Conservation (phyloP, 2,329 filamentous ascomycete genomes). For the Fonsecaea monophora region DNA sequence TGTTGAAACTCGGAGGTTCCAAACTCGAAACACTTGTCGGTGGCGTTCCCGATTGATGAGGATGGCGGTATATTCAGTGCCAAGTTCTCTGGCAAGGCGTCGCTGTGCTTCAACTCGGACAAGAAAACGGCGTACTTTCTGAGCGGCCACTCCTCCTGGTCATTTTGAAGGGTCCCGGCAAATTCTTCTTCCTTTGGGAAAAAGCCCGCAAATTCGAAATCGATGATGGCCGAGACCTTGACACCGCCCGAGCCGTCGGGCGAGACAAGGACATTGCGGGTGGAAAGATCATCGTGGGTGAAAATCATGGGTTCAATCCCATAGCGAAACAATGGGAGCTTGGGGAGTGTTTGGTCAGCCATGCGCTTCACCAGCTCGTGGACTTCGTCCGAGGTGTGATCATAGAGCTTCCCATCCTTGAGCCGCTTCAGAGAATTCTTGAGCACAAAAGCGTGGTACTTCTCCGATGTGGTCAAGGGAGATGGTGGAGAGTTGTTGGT, state of each 20-base stretch:
- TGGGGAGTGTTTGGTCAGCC: conserved; percentile 27
- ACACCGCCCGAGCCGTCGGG: conserved; percentile 28
- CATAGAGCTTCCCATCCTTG: conserved; percentile 22
- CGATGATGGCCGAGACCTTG: conserved; percentile 41
- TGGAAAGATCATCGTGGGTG: conserved; percentile 41
- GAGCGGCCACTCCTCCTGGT: conserved; percentile 33
- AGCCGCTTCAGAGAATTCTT: conserved; percentile 22
- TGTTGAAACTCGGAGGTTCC: conserved; percentile 28
- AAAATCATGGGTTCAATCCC: conserved; percentile 37
- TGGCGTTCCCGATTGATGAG: conserved; percentile 11
- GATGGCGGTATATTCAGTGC: conserved; percentile 10
- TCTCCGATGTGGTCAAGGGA: conserved; percentile 21
- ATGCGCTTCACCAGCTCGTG: conserved; percentile 26
- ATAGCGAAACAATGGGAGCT: conserved; percentile 26
- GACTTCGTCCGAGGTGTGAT: conserved; percentile 28
- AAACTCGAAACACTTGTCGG: conserved; percentile 26
- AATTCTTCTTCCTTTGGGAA: conserved; percentile 44
- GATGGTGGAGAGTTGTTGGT: conserved; percentile 16
- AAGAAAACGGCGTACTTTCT: conserved; percentile 28
- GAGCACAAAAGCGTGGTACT: conserved; percentile 25
- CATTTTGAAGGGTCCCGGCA: conserved; percentile 30
- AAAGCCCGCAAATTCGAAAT: conserved; percentile 45
- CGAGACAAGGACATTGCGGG: conserved; percentile 41
- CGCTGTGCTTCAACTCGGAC: conserved; percentile 19
- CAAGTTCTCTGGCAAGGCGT: conserved; percentile 25